Conservation (phyloP, 1,284 basidiomycete species). For the Marasmius sp. region DNA sequence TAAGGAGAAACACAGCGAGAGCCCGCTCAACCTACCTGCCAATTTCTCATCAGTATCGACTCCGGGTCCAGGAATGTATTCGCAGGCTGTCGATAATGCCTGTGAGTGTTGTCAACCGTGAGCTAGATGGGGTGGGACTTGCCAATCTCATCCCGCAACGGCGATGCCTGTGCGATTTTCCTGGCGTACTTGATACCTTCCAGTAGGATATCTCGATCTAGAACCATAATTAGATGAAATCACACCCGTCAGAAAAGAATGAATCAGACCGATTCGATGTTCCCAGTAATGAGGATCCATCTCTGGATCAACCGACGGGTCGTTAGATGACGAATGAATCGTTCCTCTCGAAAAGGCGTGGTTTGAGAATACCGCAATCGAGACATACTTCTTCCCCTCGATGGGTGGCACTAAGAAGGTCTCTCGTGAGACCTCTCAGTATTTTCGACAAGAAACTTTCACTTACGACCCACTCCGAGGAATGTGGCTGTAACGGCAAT, state of each 20-base stretch:
- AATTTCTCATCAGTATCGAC: constrained; percentile 13
- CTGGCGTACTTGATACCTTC: constrained; percentile 9
- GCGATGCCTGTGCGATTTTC: constrained; percentile 2
- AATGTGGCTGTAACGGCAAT: constrained; percentile 26
- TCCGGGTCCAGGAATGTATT: constrained; percentile 13
- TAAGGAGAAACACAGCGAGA: not conserved
- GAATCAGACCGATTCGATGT: constrained; percentile 37
- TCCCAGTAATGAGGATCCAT: constrained; percentile 52
- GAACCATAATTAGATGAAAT: not conserved
- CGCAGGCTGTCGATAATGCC: not conserved
- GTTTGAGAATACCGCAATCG: constrained; percentile 30
- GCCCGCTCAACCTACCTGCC: constrained; percentile 1
- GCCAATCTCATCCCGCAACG: constrained; percentile 10
- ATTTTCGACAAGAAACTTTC: too few relatives aligned
- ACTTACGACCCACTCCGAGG: not conserved
- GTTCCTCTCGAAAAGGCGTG: constrained; percentile 40
- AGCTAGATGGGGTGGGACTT: not conserved
- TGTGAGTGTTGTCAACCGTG: not conserved
- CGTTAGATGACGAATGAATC: constrained; percentile 38
- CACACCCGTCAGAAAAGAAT: not conserved
- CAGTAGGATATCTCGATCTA: constrained; percentile 12
- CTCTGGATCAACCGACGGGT: constrained; percentile 39
- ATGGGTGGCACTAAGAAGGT: constrained; percentile 23
- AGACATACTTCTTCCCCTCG: constrained; percentile 31
- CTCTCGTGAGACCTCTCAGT: not conserved